Evolutionary conservation across 805 yeast species (phyloP).

Genomic region (Wickerhamomyces chambardii): DNA sequence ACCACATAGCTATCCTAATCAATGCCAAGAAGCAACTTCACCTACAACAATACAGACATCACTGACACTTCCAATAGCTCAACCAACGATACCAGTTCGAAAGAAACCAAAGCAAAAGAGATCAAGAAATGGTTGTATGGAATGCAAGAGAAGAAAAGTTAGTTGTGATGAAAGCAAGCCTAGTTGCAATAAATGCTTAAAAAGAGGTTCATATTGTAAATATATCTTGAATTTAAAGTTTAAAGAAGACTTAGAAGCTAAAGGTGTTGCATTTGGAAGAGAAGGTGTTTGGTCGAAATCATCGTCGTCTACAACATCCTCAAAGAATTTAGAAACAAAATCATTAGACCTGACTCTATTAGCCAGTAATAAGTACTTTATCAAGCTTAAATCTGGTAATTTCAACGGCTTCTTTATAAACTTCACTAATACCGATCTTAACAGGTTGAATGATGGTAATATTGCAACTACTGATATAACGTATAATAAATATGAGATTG

Average conservation of each 20-base stretch:
- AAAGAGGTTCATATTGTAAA: conserved; percentile 1
- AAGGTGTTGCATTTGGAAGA: conserved; percentile 5
- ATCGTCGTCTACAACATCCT: background rate
- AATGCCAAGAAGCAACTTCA: too few relatives aligned
- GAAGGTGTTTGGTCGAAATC: conserved; percentile 5
- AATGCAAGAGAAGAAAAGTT: background rate
- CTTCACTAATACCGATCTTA: background rate
- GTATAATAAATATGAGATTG: too few relatives aligned
- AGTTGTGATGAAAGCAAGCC: conserved; percentile 3
- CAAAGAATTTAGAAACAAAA: too few relatives aligned
- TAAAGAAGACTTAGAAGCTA: conserved; percentile 4
- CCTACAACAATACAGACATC: too few relatives aligned
- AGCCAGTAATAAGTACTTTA: background rate
- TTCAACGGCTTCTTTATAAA: too few relatives aligned
- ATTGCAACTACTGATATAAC: too few relatives aligned
- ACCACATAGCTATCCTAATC: too few relatives aligned
- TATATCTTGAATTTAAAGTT: conserved; percentile 2
- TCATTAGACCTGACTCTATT: background rate
- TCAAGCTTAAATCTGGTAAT: too few relatives aligned
- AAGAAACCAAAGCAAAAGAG: conserved; percentile 1
- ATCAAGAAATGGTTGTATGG: conserved; percentile 2
- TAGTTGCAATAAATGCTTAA: conserved; percentile 1
- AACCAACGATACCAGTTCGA: too few relatives aligned
- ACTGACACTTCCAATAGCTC: too few relatives aligned
- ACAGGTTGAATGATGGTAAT: too few relatives aligned